Percentiles rank a stretch among this genome's conserved stretches.
Conservation (phyloP, 805 yeast species). For the Saturnispora besseyi region DNA sequence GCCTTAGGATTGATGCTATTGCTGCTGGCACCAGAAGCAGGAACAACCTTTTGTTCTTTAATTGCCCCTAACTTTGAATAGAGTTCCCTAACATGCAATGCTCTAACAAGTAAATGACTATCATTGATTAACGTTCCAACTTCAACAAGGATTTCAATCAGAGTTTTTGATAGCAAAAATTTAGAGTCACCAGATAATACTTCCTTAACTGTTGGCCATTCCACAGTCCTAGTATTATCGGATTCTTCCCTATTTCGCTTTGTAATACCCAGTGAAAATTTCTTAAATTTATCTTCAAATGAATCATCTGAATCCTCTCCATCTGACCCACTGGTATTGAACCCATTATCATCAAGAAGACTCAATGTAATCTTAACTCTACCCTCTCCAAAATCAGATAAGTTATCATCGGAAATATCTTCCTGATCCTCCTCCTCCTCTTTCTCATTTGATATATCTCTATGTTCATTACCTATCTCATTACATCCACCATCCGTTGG, state of each 20-base stretch:
- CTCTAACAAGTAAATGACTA: constrained; percentile 50
- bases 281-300: constrained; percentile 3
- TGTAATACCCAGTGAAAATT: not conserved
- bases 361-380: constrained; percentile 4
- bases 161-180: constrained; percentile 39
- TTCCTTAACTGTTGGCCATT: constrained; percentile 47
- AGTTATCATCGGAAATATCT: not conserved
- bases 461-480: constrained; percentile 1
- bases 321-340: constrained; percentile 8
- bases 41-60: not conserved
- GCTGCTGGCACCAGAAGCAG: not conserved
- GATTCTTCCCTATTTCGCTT: not conserved
- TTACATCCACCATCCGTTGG: not conserved
- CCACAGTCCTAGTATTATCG: constrained; percentile 8
- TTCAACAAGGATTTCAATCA: constrained; percentile 54
- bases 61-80: not conserved
- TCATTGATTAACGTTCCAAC: constrained; percentile 55
- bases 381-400: not conserved
- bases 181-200: constrained; percentile 39
- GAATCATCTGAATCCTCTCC: constrained; percentile 9
- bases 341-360: constrained; percentile 10
- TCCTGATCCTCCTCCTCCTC: not conserved
- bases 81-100: constrained; percentile 47
- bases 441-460: not conserved
- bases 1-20: too few species aligned